A percentile compares a stretch with the other conserved stretches of the same genome.
phyloP scores from a whole-genome alignment of 2,329 filamentous ascomycete species.

The Scytalidium sp. region DNA sequence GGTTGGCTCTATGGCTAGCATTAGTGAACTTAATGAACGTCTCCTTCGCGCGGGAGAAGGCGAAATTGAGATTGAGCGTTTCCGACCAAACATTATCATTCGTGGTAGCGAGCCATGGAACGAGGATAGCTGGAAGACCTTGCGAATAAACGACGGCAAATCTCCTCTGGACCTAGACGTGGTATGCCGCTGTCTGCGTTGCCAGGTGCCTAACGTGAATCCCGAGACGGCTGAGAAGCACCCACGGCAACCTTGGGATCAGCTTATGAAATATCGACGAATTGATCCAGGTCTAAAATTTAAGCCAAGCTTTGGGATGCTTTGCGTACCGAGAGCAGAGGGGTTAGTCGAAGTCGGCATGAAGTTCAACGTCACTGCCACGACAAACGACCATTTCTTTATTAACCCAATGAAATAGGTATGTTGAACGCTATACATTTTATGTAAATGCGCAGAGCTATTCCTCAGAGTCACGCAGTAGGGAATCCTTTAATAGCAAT shows the following conservation, averaged over 20 bases:
- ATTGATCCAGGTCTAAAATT: slow-evolving; percentile 59
- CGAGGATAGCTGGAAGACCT: slow-evolving; percentile 61
- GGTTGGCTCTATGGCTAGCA: slow-evolving; percentile 52
- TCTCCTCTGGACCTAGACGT: no score
- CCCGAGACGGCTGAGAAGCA: slow-evolving; percentile 59
- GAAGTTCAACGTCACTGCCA: slow-evolving; percentile 53
- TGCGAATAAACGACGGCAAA: no score
- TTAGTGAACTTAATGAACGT: slow-evolving; percentile 55
- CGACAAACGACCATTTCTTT: slow-evolving; percentile 56
- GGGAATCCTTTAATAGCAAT: no score
- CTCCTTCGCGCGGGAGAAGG: slow-evolving; percentile 38
- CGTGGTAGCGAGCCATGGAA: slow-evolving; percentile 54
- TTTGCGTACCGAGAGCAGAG: slow-evolving; percentile 55
- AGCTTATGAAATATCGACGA: slow-evolving; percentile 56
- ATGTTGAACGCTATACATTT: no score
- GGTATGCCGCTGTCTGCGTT: slow-evolving; percentile 56
- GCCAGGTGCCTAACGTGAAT: slow-evolving; percentile 63
- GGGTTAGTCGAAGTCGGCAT: slow-evolving; percentile 55
- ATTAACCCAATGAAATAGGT: no score
- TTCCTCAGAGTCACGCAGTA: no score
- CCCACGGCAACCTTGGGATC: slow-evolving; percentile 58
- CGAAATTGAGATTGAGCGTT: slow-evolving; percentile 57
- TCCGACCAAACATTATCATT: slow-evolving; percentile 62
- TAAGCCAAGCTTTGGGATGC: slow-evolving; percentile 67
- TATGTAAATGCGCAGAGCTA: no score